Conservation (phyloP, 1,139 yeast species). For the Arxiozyma telluris region DNA sequence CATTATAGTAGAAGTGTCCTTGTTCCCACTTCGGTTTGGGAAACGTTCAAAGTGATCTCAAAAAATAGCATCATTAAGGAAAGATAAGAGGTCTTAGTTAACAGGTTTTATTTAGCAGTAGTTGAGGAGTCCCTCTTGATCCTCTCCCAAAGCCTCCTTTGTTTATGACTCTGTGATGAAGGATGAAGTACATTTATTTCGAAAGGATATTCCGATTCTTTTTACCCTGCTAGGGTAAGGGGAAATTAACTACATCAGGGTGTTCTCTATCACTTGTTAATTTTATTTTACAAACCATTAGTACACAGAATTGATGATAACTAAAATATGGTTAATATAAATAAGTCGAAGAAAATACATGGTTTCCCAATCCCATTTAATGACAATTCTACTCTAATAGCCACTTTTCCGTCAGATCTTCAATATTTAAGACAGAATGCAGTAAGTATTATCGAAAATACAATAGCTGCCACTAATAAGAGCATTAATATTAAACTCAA, state of each 20-base stretch:
- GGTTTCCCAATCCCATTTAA: neutral
- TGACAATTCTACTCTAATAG: neutral
- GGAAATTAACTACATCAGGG: too few species aligned
- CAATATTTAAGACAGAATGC: constrained; percentile 3
- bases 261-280: too few species aligned
- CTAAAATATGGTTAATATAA: neutral
- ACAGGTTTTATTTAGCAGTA: neutral
- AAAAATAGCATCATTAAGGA: neutral
- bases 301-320: neutral
- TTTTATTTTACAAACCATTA: neutral
- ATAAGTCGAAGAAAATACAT: neutral
- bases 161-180: neutral
- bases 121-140: neutral
- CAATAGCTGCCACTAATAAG: neutral
- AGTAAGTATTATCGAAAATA: neutral
- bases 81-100: neutral
- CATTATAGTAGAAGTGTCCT: neutral
- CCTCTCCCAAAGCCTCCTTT: too few species aligned
- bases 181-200: too few species aligned
- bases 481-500: too few species aligned
- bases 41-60: neutral
- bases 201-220: neutral
- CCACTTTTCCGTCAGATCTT: neutral
- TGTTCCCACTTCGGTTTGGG: neutral
- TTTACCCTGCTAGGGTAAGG: neutral